Percentiles rank a stretch among this genome's conserved stretches.
phyloP scores from a whole-genome alignment of 495 filamentous ascomycete genomes.

The Eremomyces bilateralis region DNA sequence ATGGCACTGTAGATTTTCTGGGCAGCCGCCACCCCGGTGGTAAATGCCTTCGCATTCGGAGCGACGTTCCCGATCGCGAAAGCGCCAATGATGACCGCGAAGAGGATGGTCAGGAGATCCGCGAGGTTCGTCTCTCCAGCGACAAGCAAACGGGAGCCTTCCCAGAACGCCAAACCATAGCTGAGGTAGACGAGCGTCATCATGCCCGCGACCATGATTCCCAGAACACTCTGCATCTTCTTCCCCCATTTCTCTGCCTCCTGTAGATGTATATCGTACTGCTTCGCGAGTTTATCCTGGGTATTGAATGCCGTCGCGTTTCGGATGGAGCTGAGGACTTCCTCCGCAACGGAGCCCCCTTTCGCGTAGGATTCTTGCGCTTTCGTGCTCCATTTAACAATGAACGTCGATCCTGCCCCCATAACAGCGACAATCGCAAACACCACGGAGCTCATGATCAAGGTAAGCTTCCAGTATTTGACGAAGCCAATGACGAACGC shows the following conservation, averaged over 20 bases:
- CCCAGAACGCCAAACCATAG: slow-evolving; percentile 86
- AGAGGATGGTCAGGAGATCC: slow-evolving; percentile 54
- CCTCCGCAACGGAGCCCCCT: slow-evolving; percentile 78
- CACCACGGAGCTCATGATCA: slow-evolving; percentile 62
- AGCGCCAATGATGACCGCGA: slow-evolving; percentile 79
- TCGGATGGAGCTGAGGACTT: slow-evolving; percentile 82
- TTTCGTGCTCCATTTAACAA: slow-evolving; percentile 57
- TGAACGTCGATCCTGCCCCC: slow-evolving; percentile 47
- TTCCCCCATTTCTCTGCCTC: slow-evolving; percentile 56
- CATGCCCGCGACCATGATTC: slow-evolving; percentile 60
- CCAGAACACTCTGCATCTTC: slow-evolving; percentile 47
- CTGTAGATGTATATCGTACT: slow-evolving; percentile 57
- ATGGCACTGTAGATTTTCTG: slow-evolving; percentile 84
- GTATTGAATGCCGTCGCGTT: slow-evolving; percentile 89
- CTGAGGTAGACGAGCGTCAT: slow-evolving; percentile 69
- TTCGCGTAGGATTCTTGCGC: slow-evolving; percentile 58
- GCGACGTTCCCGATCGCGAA: slow-evolving; percentile 78
- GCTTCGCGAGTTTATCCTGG: slow-evolving; percentile 63
- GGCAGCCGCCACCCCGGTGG: slow-evolving; percentile 59
- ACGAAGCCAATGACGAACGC: slow-evolving; percentile 80
- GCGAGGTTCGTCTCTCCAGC: slow-evolving; percentile 33
- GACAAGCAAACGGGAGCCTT: slow-evolving; percentile 63
- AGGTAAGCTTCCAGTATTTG: slow-evolving; percentile 65
- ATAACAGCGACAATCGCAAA: slow-evolving; percentile 52
- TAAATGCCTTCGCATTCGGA: slow-evolving; percentile 69